Evolutionary conservation across 2,329 filamentous ascomycete genomes (phyloP).

Genomic region (Diplodia scrobiculata): DNA sequence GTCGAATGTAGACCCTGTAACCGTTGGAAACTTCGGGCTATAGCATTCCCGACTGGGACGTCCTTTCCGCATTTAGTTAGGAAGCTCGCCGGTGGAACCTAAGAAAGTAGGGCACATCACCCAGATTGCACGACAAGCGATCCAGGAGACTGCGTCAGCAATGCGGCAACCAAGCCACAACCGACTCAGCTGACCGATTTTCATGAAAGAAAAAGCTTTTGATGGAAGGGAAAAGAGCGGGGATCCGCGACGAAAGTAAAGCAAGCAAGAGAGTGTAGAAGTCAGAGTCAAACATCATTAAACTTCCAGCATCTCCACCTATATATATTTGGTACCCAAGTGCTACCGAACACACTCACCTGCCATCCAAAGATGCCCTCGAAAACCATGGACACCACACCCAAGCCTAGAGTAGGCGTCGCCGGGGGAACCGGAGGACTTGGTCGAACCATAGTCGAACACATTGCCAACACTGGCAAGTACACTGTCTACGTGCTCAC

Average conservation of each 20-base stretch:
- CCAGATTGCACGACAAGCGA: neutral
- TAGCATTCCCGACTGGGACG: neutral
- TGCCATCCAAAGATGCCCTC: neutral
- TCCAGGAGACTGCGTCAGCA: neutral
- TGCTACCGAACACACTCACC: neutral
- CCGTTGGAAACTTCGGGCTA: neutral
- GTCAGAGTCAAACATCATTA: neutral
- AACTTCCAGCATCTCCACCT: neutral
- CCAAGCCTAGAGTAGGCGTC: slow-evolving; percentile 32
- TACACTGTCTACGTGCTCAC: slow-evolving; percentile 33
- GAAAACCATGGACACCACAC: neutral
- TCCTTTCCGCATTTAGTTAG: neutral
- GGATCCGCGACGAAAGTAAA: neutral
- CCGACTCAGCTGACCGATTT: neutral
- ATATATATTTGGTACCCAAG: no score
- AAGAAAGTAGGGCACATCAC: neutral
- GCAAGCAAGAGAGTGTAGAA: neutral
- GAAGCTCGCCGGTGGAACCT: neutral
- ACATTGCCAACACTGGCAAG: slow-evolving; percentile 30
- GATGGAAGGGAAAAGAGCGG: neutral
- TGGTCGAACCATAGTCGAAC: slow-evolving; percentile 34
- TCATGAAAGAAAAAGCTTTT: neutral
- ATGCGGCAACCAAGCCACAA: neutral
- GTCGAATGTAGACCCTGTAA: neutral
- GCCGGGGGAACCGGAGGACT: slow-evolving; percentile 36